Base-by-base conservation (phyloP, 2,329 filamentous ascomycete genomes). In the Talaromyces albobiverticillius region DNA sequence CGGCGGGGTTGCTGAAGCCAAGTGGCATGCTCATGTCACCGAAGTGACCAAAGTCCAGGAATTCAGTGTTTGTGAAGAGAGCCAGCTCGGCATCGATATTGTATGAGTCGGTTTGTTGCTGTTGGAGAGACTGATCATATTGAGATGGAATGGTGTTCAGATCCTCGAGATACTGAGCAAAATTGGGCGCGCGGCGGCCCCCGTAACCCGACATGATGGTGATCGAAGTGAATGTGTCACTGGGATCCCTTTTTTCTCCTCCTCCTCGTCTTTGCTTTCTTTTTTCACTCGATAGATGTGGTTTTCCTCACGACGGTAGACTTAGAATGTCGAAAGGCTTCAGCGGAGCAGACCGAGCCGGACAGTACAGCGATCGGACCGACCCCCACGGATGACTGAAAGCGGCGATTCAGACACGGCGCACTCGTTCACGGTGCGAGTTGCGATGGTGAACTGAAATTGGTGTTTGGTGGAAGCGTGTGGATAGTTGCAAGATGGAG, bases 121-220 rank as follows among this genome's bases (percentile, higher is more conserved):
- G 74, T 59, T 79, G 75, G 40, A 72, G 68, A 25, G 81, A 81
- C 57, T 86, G 79, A 51, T 87, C 82, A 63, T 85, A 83, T 57
- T 87, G 78, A 57, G 85, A 78, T 2, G 81, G 81, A 53, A 87
- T 77, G 43, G 81, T 83, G 77, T 96, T 96, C 65, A 96, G 80
- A 62, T 92, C 88, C 65, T 89, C 87, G 61, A 96, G 81, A 76
- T 94, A 95, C 67, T 91, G 87, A 67, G 90, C 91, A 74, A 96
- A 89, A 72, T 95, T 95, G 67, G 89, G 87, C 64, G 83, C 88
- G 68, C 88, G 85, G 59, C 90, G 87, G 67, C 86, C 87, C 72
- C 82, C 85, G 81, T 85, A 91, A 69, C 79, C 82, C 70, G 89
- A 84, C 88, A 91, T 91, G 65, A 52, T 65, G 62, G 46, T 47